phyloP scores from a whole-genome alignment of 495 filamentous ascomycete genomes.

The Podospora pseudopauciseta region DNA sequence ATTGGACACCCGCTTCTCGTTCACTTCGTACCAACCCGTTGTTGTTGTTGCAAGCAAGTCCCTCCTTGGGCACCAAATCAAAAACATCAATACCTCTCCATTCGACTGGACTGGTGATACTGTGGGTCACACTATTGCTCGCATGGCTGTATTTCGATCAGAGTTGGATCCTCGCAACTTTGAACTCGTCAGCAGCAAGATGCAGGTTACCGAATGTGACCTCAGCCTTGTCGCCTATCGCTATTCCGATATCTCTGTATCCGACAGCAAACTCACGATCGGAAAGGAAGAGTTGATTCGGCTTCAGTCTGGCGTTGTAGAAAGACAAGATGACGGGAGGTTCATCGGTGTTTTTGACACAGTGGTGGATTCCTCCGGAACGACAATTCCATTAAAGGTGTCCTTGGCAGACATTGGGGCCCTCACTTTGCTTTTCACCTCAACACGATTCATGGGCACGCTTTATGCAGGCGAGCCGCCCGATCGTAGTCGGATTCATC shows the following conservation, averaged over 20 bases:
- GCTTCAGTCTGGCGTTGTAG: constrained; percentile 6
- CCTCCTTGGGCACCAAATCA: not conserved
- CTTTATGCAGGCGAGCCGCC: not conserved
- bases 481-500: no score
- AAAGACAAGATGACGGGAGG: not conserved
- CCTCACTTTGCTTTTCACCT: constrained; percentile 3
- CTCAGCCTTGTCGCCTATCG: constrained; percentile 10
- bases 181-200: not conserved
- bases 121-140: constrained; percentile 5
- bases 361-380: not conserved
- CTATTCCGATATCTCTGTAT: constrained; percentile 13
- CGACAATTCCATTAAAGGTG: not conserved
- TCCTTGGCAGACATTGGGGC: not conserved
- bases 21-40: constrained; percentile 9
- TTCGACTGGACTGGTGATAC: not conserved
- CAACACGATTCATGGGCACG: constrained; percentile 9
- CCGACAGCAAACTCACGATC: not conserved
- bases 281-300: not conserved
- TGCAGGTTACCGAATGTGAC: constrained; percentile 8
- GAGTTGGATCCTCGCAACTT: not conserved
- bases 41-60: constrained; percentile 1
- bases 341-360: not conserved
- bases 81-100: not conserved
- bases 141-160: constrained; percentile 11
- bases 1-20: not conserved